phyloP scores from a whole-genome alignment of 2,329 filamentous ascomycete species.

The Corynespora cassiicola region DNA sequence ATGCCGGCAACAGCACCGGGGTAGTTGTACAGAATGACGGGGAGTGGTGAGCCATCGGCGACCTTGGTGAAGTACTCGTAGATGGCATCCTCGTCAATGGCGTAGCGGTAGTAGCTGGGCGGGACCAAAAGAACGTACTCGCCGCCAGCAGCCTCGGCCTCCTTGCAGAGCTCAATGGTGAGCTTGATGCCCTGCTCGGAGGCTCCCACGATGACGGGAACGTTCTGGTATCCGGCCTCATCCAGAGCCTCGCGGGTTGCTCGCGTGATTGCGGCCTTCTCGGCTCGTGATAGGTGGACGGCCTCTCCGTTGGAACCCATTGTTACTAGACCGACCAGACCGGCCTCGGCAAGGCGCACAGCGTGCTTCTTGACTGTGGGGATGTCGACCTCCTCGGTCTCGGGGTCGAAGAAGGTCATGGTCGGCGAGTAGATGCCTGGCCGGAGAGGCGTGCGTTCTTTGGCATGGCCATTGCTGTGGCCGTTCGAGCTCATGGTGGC shows the following conservation, averaged over 20 bases:
- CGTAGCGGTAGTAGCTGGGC: constrained; percentile 81
- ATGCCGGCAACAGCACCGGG: constrained; percentile 85
- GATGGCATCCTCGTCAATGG: constrained; percentile 76
- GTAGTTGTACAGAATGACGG: constrained; percentile 90
- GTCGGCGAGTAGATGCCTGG: constrained; percentile 88
- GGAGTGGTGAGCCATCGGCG: constrained; percentile 76
- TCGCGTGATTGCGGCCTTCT: constrained; percentile 76
- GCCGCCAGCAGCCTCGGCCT: constrained; percentile 72
- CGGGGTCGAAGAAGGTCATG: constrained; percentile 87
- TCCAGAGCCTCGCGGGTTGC: constrained; percentile 84
- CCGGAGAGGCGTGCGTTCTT: constrained; percentile 66
- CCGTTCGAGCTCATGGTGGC: constrained; percentile 31
- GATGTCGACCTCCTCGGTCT: constrained; percentile 85
- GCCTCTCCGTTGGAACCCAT: constrained; percentile 94
- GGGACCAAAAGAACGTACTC: constrained; percentile 83
- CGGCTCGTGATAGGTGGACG: constrained; percentile 79
- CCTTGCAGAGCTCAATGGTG: constrained; percentile 76
- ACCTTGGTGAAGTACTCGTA: constrained; percentile 77
- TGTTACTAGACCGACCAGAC: constrained; percentile 80
- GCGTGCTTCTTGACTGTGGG: constrained; percentile 81
- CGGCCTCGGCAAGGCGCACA: constrained; percentile 76
- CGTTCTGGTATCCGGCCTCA: constrained; percentile 74
- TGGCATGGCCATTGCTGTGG: constrained; percentile 40
- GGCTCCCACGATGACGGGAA: constrained; percentile 83
- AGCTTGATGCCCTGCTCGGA: constrained; percentile 82